Evolutionary conservation across 352 stramenopile genomes (phyloP), one percentile per base, ranked within the genome.

Genomic region (Pythium myriotylum): DNA sequence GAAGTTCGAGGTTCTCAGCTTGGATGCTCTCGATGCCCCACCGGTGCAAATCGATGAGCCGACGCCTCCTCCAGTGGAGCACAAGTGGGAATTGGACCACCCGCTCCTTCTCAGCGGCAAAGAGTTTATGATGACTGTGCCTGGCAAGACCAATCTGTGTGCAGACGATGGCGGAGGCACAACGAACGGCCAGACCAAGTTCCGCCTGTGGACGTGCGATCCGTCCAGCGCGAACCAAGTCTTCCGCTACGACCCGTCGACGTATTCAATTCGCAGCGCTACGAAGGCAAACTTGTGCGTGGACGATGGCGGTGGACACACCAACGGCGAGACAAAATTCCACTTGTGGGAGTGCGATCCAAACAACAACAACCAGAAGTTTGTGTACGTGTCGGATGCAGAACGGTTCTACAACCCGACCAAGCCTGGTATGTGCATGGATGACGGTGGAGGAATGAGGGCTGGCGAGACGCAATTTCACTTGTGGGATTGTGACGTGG

Each of bases 321-420:
- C 4, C 10, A 32, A 27, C 3, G 56, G 56, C 17, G 50, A 41
- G 6, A 54, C 73, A 5, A 72, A 65, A 47, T 67, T 59, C 19
- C 65, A 58, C 33, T 46, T 66, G 26, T 63, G 39, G 57, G 29
- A 62, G 8, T 71, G 64, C 40, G 37, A 63, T 23, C 19, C 57
- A 23, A 53, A 32, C 51, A 59, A 67, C 35, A 43, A 22, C 50
- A 82, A 82, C 48, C 74, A 82, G 37, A 61, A 72, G 56, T 82
- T 77, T 35, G 35, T 47, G 17, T 63, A 62, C 42, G 27, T 42
- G 12, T 13, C n/a, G 29, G 33, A 26, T 1, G 41, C 55, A 4
- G 19, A 47, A 27, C 16, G 27, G 41, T 54, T 62, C 20, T n/a
- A 19, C 14, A 54, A 45, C 24, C n/a, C 42, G 12, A 22, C 12